A percentile compares a stretch with the other conserved stretches of the same genome.
Evolutionary conservation across 148 eudicot species (phyloP).

Genomic region (Camellia granthamiana): DNA sequence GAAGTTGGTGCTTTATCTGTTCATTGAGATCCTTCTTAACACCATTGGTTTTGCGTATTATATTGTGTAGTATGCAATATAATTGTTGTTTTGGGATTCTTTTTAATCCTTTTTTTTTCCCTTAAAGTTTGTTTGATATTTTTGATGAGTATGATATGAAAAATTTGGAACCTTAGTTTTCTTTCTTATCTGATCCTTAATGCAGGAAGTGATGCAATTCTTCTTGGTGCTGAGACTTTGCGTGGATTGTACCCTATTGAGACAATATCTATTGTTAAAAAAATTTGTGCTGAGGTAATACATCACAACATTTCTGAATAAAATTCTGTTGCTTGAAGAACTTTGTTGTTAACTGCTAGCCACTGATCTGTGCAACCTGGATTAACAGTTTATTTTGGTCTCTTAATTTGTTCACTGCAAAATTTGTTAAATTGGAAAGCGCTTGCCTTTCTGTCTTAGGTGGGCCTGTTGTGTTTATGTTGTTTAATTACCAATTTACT

Average conservation of each 20-base stretch:
- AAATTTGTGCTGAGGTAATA: conserved; percentile 87
- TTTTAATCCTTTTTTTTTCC: not conserved
- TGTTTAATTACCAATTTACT: not conserved
- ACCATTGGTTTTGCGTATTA: not conserved
- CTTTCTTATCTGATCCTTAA: conserved; percentile 13
- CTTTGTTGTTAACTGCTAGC: not conserved
- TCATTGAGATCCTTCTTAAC: not conserved
- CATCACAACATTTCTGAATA: not conserved
- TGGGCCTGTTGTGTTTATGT: not conserved
- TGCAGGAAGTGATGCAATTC: conserved; percentile 96
- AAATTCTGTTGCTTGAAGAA: not conserved
- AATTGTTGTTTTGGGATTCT: not conserved
- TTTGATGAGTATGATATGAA: not conserved
- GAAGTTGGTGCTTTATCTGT: not conserved
- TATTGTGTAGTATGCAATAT: not conserved
- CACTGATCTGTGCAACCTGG: not conserved
- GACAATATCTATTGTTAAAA: conserved; percentile 78
- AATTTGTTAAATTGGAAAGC: not conserved
- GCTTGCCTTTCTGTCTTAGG: not conserved
- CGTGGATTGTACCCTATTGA: conserved; percentile 90
- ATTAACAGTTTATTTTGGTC: not conserved
- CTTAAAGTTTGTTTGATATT: not conserved
- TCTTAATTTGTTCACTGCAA: not conserved
- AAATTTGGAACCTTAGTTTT: not conserved
- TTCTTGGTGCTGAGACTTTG: conserved; percentile 95